Base-by-base conservation (phyloP, 495 filamentous ascomycete species). In the Penicillium canescens region DNA sequence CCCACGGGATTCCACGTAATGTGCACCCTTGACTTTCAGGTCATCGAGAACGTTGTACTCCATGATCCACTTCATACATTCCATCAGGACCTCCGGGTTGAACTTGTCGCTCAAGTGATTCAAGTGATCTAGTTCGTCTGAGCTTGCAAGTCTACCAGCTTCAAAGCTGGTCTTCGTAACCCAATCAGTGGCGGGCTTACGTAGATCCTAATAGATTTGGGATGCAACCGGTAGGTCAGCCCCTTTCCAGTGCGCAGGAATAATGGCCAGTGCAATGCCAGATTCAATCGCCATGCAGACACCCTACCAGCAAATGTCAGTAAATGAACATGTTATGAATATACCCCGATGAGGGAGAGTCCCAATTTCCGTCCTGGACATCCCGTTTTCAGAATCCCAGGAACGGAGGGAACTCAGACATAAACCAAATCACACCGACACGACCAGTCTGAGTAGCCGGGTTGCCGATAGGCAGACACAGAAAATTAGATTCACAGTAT, bases 41-140 rank as follows among this genome's bases (percentile, higher is more conserved):
- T 70, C 57, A 6, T 68, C 65, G 45, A 70, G 47, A 9, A 70
- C 62, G 45, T 68, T 61, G 14, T 68, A 68, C 43, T 70, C 65
- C 65, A 68, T 70, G 35, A 70, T 65, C 65, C 62, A 68, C 51
- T 52, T 66, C 65, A 68, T 68, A 2, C 65, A 60, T 47, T 66
- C 65, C 7, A 14, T 46, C 24, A 68, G 23, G 28, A 50, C 60
- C 7, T 57, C 42, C 0, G 65, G 55, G 18, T 61, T 68, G 47
- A 68, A 63, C 12, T 49, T 59, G 10, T 55, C 31, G 9, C 57
- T n/a, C n/a, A n/a, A n/a, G n/a, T n/a, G n/a, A n/a, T n/a, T 57
- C 59, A 68, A 50, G 23, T 59, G 52, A 21, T 63, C 54, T 2
- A 62, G 54, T 0, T 46, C 42, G 21, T 66, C 65, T 6, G 65